Base-by-base conservation (phyloP, 768 basidiomycete genomes). In the Mycena galericulata region DNA sequence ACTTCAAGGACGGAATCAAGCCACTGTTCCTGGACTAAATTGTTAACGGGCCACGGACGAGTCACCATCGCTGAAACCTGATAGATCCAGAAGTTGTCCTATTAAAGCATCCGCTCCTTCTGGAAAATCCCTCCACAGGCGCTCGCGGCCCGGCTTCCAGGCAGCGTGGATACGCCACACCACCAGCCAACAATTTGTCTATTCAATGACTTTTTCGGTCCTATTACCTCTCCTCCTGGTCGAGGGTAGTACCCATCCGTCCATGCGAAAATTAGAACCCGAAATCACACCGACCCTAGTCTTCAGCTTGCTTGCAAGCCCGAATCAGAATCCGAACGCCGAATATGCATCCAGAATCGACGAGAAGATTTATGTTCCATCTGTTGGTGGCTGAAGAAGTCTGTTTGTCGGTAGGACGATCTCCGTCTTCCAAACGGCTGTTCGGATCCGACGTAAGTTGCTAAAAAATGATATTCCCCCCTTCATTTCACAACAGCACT, bases 111-210 rank as follows among this genome's bases (percentile, higher is more conserved):
- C 62, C 50, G 60, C 62, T n/a, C 47, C 63, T 65, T 65, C 63
- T 65, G 34, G 63, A 65, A 65, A 32, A 18, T 27, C 22, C 26
- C 2, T 55, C 5, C 7, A n/a, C 22, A 6, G 20, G 41, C 20
- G 41, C 22, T n/a, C n/a, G 43, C 65, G 57, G 65, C 24, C 65
- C 65, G 65, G 60, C 51, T 27, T 53, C 65, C 58, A 60, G 58
- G 51, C 58, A 54, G 65, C 57, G 40, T 51, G n/a, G 27, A 29
- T 22, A 46, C 43, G 22, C 43, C n/a, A 45, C 32, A 20, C n/a
- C n/a, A n/a, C n/a, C n/a, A n/a, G n/a, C n/a, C n/a, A n/a, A n/a
- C n/a, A n/a, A n/a, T n/a, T n/a, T n/a, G n/a, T 45, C 57, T 24
- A 40, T 43, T 41, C 55, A 32, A 54, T 54, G 34, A 54, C 34